phyloP scores from a whole-genome alignment of 2,329 filamentous ascomycete species.

The Gyromitra esculenta region DNA sequence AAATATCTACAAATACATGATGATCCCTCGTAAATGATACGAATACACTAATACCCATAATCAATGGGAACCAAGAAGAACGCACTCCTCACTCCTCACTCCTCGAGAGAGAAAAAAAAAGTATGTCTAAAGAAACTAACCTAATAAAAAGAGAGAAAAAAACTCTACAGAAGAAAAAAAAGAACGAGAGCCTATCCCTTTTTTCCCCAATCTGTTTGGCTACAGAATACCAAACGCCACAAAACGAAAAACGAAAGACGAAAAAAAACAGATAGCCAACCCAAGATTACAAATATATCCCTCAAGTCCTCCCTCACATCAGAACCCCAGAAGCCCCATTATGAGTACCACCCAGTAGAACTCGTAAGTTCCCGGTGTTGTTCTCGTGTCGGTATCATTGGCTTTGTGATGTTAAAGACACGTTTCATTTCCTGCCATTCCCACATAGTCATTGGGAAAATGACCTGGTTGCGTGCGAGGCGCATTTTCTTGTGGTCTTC shows the following conservation, averaged over 20 bases:
- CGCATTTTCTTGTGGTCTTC: slow-evolving; percentile 63
- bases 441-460: slow-evolving; percentile 85
- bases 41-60: no score
- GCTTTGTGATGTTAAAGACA: slow-evolving; percentile 76
- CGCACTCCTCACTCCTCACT: no score
- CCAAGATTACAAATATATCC: slow-evolving; percentile 34
- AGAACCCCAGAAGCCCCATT: slow-evolving; percentile 8
- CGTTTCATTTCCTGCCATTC: slow-evolving; percentile 82
- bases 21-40: no score
- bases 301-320: neutral
- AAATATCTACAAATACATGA: slow-evolving; percentile 8
- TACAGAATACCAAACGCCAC: slow-evolving; percentile 37
- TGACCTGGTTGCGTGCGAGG: slow-evolving; percentile 74
- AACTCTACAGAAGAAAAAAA: slow-evolving; percentile 12
- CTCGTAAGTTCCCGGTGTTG: slow-evolving; percentile 63
- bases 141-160: neutral
- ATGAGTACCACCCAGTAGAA: slow-evolving; percentile 56
- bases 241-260: slow-evolving; percentile 14
- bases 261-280: slow-evolving; percentile 32
- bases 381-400: slow-evolving; percentile 82
- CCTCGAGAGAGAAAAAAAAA: neutral
- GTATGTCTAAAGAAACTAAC: slow-evolving; percentile 4
- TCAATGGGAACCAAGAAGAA: no score
- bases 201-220: slow-evolving; percentile 18
- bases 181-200: slow-evolving; percentile 1